A percentile compares a stretch with the other conserved stretches of the same genome.
These are phyloP conservation scores for Penicillium cosmopolitanum DNA, from an alignment of 495 filamentous ascomycete species.

Conservation along the genomic window DNA sequence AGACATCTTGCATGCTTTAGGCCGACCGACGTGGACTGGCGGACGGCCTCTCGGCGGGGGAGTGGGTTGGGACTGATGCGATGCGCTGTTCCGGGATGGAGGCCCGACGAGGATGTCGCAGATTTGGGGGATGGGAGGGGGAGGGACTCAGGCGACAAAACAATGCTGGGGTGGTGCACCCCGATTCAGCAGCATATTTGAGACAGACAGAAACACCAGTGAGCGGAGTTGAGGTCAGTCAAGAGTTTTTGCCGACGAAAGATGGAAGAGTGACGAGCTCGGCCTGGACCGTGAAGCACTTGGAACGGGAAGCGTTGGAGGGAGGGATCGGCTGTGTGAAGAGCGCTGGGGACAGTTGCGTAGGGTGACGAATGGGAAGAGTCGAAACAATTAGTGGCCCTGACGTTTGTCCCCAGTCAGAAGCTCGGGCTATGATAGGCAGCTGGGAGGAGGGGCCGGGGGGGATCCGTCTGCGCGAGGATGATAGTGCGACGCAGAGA, in stretches of 20 bases:
- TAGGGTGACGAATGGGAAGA: constrained; percentile 28
- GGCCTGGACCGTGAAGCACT: neutral
- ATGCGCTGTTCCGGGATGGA: constrained; percentile 52
- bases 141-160: constrained; percentile 46
- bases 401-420: constrained; percentile 28
- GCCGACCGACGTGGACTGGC: constrained; percentile 38
- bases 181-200: constrained; percentile 47
- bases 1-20: constrained; percentile 54
- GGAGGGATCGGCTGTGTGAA: constrained; percentile 10
- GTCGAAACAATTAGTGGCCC: constrained; percentile 16
- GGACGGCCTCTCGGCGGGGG: constrained; percentile 32
- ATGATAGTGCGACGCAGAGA: constrained; percentile 13
- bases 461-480: constrained; percentile 7
- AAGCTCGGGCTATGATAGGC: constrained; percentile 23
- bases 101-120: constrained; percentile 45
- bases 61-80: constrained; percentile 44
- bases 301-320: constrained; percentile 9
- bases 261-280: neutral
- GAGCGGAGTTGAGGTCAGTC: neutral
- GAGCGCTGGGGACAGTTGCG: constrained; percentile 11
- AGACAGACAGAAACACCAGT: constrained; percentile 12
- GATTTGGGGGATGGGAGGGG: constrained; percentile 8
- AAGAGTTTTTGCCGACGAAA: neutral
- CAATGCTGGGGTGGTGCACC: constrained; percentile 45
- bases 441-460: constrained; percentile 12